A percentile compares a stretch with the other conserved stretches of the same genome.
Evolutionary conservation across 805 yeast species (phyloP).

Genomic region (Jamesozyma lodderae): DNA sequence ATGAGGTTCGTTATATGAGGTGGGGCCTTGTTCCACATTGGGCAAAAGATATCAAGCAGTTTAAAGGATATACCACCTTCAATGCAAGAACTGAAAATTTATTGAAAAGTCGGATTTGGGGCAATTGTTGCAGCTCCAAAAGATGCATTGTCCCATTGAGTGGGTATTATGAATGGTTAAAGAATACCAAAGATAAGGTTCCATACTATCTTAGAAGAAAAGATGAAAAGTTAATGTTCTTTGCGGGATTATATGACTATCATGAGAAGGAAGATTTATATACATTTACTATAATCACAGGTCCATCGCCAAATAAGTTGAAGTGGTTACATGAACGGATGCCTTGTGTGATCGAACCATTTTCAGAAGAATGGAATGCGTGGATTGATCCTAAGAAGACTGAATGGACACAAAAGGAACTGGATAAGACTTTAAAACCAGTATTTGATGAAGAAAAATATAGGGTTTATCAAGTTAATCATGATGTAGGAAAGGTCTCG

Average conservation of each 20-base stretch:
- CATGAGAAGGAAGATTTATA: conserved; percentile 21
- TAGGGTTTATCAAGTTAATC: conserved; percentile 46
- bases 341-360: conserved; percentile 63
- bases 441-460: conserved; percentile 32
- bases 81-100: conserved; percentile 54
- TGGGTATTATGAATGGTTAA: conserved; percentile 82
- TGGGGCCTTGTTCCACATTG: conserved; percentile 77
- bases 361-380: conserved; percentile 42
- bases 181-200: conserved; percentile 30
- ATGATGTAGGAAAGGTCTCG: conserved; percentile 54
- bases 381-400: conserved; percentile 47
- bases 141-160: conserved; percentile 72
- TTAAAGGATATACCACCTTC: conserved; percentile 42
- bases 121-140: conserved; percentile 34
- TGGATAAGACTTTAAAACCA: conserved; percentile 35
- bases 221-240: conserved; percentile 44
- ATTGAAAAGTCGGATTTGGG: conserved; percentile 47
- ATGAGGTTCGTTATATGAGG: conserved; percentile 45
- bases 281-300: conserved; percentile 67
- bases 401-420: conserved; percentile 33
- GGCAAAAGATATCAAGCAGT: conserved; percentile 36
- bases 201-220: conserved; percentile 61
- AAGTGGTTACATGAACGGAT: conserved; percentile 68
- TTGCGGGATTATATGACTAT: conserved; percentile 50
- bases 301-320: conserved; percentile 52